Percentiles rank a stretch among this genome's conserved stretches.
These are phyloP conservation scores for Lachancea quebecensis DNA, from an alignment of 805 yeast species.

Conservation along the genomic window DNA sequence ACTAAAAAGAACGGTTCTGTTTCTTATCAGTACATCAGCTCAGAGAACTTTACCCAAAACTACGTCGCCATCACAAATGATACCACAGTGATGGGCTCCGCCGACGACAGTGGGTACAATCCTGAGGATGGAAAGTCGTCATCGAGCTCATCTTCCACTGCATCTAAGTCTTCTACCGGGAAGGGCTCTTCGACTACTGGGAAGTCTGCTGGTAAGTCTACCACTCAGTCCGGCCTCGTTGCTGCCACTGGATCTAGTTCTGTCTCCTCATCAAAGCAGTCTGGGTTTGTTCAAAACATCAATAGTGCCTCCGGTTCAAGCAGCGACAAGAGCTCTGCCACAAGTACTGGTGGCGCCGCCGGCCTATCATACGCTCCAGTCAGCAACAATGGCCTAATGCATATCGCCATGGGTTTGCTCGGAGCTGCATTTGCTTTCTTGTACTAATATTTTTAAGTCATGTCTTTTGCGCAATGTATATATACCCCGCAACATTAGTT, in stretches of 20 bases:
- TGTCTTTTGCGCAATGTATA: too few species aligned
- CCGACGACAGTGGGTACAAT: conserved; percentile 62
- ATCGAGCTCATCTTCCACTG: conserved; percentile 9
- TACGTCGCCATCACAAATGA: conserved; percentile 57
- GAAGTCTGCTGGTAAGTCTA: neutral
- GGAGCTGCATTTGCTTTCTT: conserved; percentile 3
- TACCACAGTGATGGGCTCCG: conserved; percentile 49
- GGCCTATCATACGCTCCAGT: conserved; percentile 2
- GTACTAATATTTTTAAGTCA: neutral
- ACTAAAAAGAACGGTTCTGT: conserved; percentile 39
- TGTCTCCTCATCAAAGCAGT: neutral
- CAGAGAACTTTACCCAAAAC: conserved; percentile 42
- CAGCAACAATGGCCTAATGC: neutral
- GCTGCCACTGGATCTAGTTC: neutral
- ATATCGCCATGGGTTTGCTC: neutral
- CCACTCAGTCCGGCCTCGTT: neutral
- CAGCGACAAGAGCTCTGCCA: conserved; percentile 6
- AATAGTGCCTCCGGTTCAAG: conserved; percentile 8
- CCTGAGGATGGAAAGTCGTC: conserved; percentile 33
- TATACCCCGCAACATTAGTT: too few species aligned
- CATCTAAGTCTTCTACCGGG: conserved; percentile 4
- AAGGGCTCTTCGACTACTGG: conserved; percentile 1
- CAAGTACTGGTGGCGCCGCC: conserved; percentile 8
- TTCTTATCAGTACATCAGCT: conserved; percentile 48
- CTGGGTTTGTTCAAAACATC: conserved; percentile 17